Evolutionary conservation across 2,329 filamentous ascomycete genomes (phyloP), one percentile per base, ranked within the genome.

Genomic region (Alternaria ventricosa): DNA sequence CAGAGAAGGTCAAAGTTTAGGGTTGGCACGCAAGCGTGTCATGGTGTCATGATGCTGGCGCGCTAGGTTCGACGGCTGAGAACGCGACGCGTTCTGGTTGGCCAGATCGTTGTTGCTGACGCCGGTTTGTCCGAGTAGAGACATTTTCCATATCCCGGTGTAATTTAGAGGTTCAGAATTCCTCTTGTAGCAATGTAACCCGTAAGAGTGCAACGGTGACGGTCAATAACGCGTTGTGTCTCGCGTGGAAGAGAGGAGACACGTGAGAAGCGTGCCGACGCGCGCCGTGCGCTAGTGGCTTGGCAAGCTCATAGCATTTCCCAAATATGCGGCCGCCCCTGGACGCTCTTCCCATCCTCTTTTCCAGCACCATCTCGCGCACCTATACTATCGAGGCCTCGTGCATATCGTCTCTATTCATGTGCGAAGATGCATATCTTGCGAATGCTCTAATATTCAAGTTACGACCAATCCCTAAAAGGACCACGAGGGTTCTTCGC

Each of bases 1-100:
- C 53, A 1, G 67, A 70, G 54, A 70, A 71, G 60, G 43, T 55
- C 18, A 67, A 69, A 27, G 28, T 36, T 30, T 59, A 57, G 49
- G 25, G 11, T 36, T 56, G 11, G 13, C 5, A 22, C 30, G 11
- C 41, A 20, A 47, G 44, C 11, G 46, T 13, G 45, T 46, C 27
- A 56, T 55, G 50, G 55, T 58, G 36, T 59, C 50, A 62, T 62
- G 53, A 57, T 25, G 20, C 41, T 30, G 36, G 41, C 30, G 59
- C 12, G 44, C 28, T 12, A 15, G 20, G 15, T 41, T 23, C 33
- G 49, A 11, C 33, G 20, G 28, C 49, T 13, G 49, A 20, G 10
- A 53, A 33, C 28, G 49, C 25, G 46, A 23, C 20, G 49, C 30
- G 49, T 36, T 15, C 25, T 20, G 30, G 22, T 53, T 41, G 13